These are phyloP conservation scores for Acer campestre DNA, from an alignment of 345 rosid species.

Conservation along the genomic window DNA sequence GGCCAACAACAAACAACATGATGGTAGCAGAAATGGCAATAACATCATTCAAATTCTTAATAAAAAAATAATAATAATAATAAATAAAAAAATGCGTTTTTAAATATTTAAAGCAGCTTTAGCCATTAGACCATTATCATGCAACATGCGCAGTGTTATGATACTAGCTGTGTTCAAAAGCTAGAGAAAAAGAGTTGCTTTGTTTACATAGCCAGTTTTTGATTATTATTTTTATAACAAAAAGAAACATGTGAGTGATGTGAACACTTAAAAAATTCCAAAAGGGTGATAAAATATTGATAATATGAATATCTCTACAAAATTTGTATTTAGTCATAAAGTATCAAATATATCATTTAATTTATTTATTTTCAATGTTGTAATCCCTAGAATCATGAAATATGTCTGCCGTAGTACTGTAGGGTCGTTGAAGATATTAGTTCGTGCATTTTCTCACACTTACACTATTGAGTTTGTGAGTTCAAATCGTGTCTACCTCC, in stretches of 20 bases:
- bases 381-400: neutral
- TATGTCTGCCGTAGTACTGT: neutral
- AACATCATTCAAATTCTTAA: slow-evolving; percentile 12
- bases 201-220: too few species aligned
- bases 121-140: neutral
- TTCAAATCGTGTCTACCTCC: too few species aligned
- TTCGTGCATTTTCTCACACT: too few species aligned
- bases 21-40: slow-evolving; percentile 9
- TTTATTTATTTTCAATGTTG: neutral
- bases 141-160: neutral
- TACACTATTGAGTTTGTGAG: too few species aligned
- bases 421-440: too few species aligned
- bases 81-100: too few species aligned
- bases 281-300: neutral
- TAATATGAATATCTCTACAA: neutral
- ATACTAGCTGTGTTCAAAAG: neutral
- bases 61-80: too few species aligned
- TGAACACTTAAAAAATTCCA: too few species aligned
- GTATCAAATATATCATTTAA: neutral
- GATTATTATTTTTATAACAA: too few species aligned
- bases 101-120: slow-evolving; percentile 10
- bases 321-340: neutral
- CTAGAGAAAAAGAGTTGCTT: too few species aligned
- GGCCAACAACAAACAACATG: slow-evolving; percentile 18
- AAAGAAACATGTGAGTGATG: too few species aligned